Evolutionary conservation across 2,329 filamentous ascomycete genomes (phyloP).

Genomic region (Phyllosticta capitalensis): DNA sequence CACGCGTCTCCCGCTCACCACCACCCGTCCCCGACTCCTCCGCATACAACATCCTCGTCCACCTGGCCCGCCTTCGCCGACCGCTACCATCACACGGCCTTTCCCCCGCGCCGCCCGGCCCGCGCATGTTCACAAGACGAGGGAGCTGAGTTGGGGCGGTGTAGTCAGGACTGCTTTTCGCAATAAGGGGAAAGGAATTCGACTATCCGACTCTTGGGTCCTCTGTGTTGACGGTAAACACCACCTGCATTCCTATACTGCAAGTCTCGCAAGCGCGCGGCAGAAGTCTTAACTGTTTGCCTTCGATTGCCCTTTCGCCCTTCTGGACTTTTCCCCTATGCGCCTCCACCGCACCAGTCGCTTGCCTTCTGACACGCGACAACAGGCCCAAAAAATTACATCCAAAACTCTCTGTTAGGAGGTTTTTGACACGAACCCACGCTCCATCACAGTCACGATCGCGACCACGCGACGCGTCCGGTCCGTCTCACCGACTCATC

Average conservation of each 20-base stretch:
- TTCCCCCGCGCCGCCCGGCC: conserved; percentile 1
- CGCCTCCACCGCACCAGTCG: conserved; percentile 1
- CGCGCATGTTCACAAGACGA: conserved; percentile 8
- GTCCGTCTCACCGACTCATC: background rate
- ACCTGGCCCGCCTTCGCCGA: background rate
- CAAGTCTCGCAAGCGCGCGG: conserved; percentile 8
- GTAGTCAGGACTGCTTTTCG: conserved; percentile 4
- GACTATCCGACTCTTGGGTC: conserved; percentile 5
- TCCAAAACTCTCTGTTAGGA: conserved; percentile 6
- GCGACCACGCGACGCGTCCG: conserved; percentile 10
- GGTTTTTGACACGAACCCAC: background rate
- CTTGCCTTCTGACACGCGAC: conserved; percentile 5
- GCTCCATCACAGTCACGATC: conserved; percentile 3
- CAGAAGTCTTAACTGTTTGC: conserved; percentile 9
- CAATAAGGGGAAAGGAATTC: conserved; percentile 10
- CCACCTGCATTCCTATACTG: conserved; percentile 8
- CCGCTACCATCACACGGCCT: conserved; percentile 5
- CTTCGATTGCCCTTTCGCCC: conserved; percentile 7
- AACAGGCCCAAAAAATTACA: conserved; percentile 2
- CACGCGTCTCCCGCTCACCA: conserved; percentile 2
- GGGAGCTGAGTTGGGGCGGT: conserved; percentile 9
- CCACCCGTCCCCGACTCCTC: conserved; percentile 5
- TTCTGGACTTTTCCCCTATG: conserved; percentile 8
- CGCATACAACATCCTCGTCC: conserved; percentile 7
- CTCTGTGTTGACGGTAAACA: conserved; percentile 10